Base-by-base conservation (phyloP, 1,284 basidiomycete genomes). In the Exobasidium cylindrosporum region DNA sequence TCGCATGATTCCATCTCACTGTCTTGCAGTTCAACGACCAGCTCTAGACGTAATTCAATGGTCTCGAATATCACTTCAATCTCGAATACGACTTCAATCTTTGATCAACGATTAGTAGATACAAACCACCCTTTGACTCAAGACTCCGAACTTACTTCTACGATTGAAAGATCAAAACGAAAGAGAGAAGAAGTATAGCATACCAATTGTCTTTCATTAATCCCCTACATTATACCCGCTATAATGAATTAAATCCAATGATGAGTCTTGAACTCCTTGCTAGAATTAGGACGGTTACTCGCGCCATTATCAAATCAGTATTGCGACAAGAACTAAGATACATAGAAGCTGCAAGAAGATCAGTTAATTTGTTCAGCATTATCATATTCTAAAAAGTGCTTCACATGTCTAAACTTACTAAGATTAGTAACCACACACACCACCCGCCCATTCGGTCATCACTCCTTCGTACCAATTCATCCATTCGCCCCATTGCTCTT, bases 381-480 rank as follows among this genome's bases (percentile, higher is more conserved):
- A n/a, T n/a, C n/a, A n/a, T n/a, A n/a, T n/a, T n/a, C n/a, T n/a
- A n/a, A n/a, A n/a, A n/a, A n/a, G n/a, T n/a, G n/a, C n/a, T n/a
- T n/a, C 21, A 17, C 35, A 40, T 40, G 17, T 40, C 35, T 7
- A 13, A n/a, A 68, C 68, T 65, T 60, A 71, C 65, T 7, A 70
- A 66, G 24, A 79, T 67, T 55, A 79, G 63, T 21, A 79, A 65
- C 77, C 77, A 79, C 3, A 78, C 74, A 57, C 76, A 78, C 77
- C 77, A 79, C 4, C 77, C 77, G 7, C 74, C 71, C 31, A 76
- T 55, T n/a, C 73, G 60, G 45, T 74, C 74, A 50, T 79, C 77
- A 24, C 69, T 63, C 30, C 69, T 68, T 24, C 68, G 58, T 1
- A 77, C 64, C 46, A 79, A 60, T 11, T 69, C 62, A 63, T 79